Evolutionary conservation across 1,284 basidiomycete genomes (phyloP), one percentile per base, ranked within the genome.

Genomic region (Lentinus polychrous): DNA sequence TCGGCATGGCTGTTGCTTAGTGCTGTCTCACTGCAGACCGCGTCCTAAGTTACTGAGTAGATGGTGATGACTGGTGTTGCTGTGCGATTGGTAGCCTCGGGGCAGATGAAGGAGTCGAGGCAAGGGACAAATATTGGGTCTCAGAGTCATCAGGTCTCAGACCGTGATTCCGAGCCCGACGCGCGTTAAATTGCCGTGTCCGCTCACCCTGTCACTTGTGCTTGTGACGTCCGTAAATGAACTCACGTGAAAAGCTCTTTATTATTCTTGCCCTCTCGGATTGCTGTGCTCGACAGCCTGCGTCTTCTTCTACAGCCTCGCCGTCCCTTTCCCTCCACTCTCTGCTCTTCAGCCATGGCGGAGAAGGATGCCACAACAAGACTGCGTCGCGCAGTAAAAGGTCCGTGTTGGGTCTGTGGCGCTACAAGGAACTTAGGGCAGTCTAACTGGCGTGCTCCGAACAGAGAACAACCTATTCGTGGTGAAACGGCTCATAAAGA

Each of bases 391-490:
- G 88, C 88, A 43, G 84, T 91, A 49, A 86, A 88, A 75, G 86
- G 87, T 82, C 42, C 45, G 35, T 48, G 47, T 46, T 22, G 27
- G 46, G 36, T 27, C 38, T 46, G 33, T 52, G 58, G 51, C 54
- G 55, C 59, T 57, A 5, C n/a, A 23, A 6, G 7, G 10, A 22
- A n/a, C n/a, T n/a, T n/a, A n/a, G n/a, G n/a, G n/a, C n/a, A 20
- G 39, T 22, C 39, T 20, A 12, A 40, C 39, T 6, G 43, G 4
- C 47, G 51, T 31, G 56, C 39, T 38, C 48, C 50, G 42, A 50
- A 35, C 62, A 94, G 92, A 94, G 70, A 93, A 94, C 70, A 94
- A 94, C 67, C 79, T 94, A 53, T 85, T 92, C 56, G 80, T 94
- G 53, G 88, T 94, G 60, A 85, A 83, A 67, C 78, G 91, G 40